Conservation (phyloP, 129 eudicot species). For the Arctium minus region DNA sequence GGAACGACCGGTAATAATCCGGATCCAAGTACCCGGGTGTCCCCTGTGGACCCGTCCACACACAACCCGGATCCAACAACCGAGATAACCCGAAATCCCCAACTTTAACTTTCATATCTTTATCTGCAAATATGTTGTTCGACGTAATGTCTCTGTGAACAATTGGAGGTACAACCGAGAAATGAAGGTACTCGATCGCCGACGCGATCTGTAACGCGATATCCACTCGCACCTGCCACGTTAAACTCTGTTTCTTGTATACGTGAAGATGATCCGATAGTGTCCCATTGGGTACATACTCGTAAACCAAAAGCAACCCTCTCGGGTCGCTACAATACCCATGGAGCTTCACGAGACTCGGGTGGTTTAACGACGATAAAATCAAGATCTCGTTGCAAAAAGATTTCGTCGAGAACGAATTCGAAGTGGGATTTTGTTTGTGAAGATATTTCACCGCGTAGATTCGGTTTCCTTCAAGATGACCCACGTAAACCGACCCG, state of each 20-base stretch:
- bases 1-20: constrained; percentile 70
- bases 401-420: constrained; percentile 58
- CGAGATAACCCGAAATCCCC: constrained; percentile 94
- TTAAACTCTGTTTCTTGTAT: constrained; percentile 37
- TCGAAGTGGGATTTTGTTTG: constrained; percentile 44
- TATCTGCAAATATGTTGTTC: constrained; percentile 68
- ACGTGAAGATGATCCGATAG: constrained; percentile 74
- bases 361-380: constrained; percentile 68
- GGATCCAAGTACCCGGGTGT: constrained; percentile 96
- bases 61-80: constrained; percentile 60
- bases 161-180: constrained; percentile 63
- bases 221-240: constrained; percentile 58
- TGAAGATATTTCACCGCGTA: constrained; percentile 83
- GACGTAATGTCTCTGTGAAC: constrained; percentile 91
- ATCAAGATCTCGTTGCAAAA: constrained; percentile 86
- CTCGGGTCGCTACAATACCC: constrained; percentile 95
- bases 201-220: constrained; percentile 73
- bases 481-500: constrained; percentile 80
- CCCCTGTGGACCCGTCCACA: constrained; percentile 99
- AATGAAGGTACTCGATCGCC: constrained; percentile 84
- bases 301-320: constrained; percentile 69
- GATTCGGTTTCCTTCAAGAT: constrained; percentile 46
- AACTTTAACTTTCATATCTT: constrained; percentile 72
- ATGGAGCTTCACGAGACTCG: constrained; percentile 74
- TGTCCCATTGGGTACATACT: constrained; percentile 81